Percentiles rank a stretch among this genome's conserved stretches.
phyloP scores from a whole-genome alignment of 169 alveolate species.

The Plasmodium relictum region DNA sequence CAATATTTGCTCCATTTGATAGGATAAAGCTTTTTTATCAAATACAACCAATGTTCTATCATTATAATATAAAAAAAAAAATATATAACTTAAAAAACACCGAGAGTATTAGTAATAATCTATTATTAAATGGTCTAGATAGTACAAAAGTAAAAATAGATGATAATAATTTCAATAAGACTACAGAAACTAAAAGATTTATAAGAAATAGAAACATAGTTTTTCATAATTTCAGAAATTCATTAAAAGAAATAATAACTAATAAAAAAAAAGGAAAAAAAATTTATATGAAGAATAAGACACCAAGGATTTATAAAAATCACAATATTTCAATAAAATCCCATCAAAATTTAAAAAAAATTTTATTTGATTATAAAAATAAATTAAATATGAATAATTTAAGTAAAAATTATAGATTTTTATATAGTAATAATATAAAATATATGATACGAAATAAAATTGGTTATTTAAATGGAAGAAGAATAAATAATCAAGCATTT shows the following conservation, averaged over 20 bases:
- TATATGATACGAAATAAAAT: constrained; percentile 15
- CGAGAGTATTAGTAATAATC: background rate
- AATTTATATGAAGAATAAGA: background rate
- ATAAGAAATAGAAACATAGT: constrained; percentile 21
- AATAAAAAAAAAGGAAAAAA: constrained; percentile 12
- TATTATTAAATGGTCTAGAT: constrained; percentile 11
- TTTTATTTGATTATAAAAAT: constrained; percentile 11
- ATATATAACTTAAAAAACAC: background rate
- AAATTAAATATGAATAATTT: constrained; percentile 27
- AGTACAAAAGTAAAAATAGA: too few relatives aligned
- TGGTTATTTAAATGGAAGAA: constrained; percentile 6
- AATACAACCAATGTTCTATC: constrained; percentile 90
- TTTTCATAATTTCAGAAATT: constrained; percentile 47
- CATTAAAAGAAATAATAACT: constrained; percentile 40
- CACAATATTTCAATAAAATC: background rate
- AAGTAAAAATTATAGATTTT: constrained; percentile 41
- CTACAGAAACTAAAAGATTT: background rate
- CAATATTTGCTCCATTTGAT: constrained; percentile 92
- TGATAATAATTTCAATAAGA: background rate
- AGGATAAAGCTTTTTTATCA: constrained; percentile 89
- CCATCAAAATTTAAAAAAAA: constrained; percentile 45
- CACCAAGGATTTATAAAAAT: constrained; percentile 9
- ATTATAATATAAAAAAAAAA: constrained; percentile 37
- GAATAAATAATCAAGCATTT: constrained; percentile 13
- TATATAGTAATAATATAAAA: constrained; percentile 32